Conservation (phyloP, 768 basidiomycete genomes). For the Filobasidium wieringae region DNA sequence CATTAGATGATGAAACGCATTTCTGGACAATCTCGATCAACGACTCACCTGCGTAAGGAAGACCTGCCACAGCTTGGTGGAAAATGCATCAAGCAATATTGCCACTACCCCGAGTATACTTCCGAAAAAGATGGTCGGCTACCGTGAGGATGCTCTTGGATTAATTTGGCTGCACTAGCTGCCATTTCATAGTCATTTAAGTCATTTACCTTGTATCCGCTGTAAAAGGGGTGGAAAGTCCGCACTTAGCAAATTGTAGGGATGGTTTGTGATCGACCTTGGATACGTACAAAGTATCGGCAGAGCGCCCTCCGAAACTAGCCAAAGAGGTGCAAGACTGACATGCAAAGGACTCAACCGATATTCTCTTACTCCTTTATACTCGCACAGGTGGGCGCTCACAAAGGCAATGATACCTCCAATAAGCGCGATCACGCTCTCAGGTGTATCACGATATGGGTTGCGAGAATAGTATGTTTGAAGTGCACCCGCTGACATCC, state of each 20-base stretch:
- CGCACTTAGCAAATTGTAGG: too few species aligned
- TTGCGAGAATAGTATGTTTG: slow-evolving; percentile 11
- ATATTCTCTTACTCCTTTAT: neutral
- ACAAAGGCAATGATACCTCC: slow-evolving; percentile 11
- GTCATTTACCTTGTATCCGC: slow-evolving; percentile 10
- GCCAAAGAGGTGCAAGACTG: slow-evolving; percentile 13
- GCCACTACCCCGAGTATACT: neutral
- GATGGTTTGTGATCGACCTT: neutral
- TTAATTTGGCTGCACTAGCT: neutral
- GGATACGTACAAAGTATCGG: slow-evolving; percentile 10
- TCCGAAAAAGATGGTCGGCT: slow-evolving; percentile 12
- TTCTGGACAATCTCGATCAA: neutral
- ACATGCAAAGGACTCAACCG: neutral
- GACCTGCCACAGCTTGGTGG: slow-evolving; percentile 11
- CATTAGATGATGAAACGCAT: neutral
- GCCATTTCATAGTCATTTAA: neutral
- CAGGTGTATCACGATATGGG: neutral
- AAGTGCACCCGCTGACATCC: slow-evolving; percentile 2
- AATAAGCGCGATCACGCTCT: slow-evolving; percentile 9
- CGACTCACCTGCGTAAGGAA: slow-evolving; percentile 8
- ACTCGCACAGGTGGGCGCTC: too few species aligned
- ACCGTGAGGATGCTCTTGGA: neutral
- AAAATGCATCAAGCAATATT: slow-evolving; percentile 7
- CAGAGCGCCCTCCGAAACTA: slow-evolving; percentile 4
- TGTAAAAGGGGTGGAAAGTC: neutral